A percentile compares a stretch with the other conserved stretches of the same genome.
Conservation (phyloP, 2,329 filamentous ascomycete genomes). For the Hypoxylon sp. region DNA sequence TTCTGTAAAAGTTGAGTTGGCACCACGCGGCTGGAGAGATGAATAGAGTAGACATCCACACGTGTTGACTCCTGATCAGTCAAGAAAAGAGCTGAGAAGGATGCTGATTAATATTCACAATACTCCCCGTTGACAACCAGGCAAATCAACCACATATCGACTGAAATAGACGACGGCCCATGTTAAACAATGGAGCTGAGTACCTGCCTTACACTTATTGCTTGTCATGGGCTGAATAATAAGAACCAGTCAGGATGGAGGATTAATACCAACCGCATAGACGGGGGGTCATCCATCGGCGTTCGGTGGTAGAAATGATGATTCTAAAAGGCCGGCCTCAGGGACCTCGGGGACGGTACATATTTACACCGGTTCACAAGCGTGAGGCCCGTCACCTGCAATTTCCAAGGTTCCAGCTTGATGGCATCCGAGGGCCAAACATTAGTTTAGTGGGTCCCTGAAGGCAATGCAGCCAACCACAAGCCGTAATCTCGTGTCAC, state of each 20-base stretch:
- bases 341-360: conserved; percentile 26
- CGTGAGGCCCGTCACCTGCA: neutral
- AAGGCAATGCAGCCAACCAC: conserved; percentile 32
- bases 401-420: neutral
- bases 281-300: neutral
- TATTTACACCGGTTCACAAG: conserved; percentile 32
- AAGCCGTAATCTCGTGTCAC: conserved; percentile 22
- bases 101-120: neutral
- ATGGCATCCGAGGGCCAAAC: conserved; percentile 23
- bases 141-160: neutral
- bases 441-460: conserved; percentile 23
- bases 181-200: neutral
- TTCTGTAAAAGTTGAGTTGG: conserved; percentile 8
- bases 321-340: neutral
- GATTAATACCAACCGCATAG: neutral
- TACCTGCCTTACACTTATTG: neutral
- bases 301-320: conserved; percentile 5
- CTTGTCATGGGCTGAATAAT: neutral
- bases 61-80: neutral
- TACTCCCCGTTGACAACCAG: neutral
- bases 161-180: neutral
- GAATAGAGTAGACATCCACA: conserved; percentile 12
- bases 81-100: neutral
- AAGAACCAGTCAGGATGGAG: neutral
- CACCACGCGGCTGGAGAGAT: neutral